Percentiles rank a stretch among this genome's conserved stretches.
These are phyloP conservation scores for Yarrowia sp. DNA, from an alignment of 805 yeast genomes.

Conservation along the genomic window DNA sequence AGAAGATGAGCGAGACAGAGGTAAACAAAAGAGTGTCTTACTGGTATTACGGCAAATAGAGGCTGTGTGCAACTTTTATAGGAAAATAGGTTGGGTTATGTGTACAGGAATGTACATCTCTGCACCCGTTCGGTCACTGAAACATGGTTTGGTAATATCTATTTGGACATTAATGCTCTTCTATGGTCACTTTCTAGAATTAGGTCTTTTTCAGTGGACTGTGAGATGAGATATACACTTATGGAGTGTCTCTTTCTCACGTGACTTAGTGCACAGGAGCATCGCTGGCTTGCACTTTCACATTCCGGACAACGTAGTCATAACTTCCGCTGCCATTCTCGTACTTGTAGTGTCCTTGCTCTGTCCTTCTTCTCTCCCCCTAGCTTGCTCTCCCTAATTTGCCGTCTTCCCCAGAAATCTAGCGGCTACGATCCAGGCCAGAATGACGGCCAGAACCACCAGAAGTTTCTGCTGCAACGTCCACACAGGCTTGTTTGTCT, in stretches of 20 bases:
- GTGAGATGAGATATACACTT: no score
- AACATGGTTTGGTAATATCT: neutral
- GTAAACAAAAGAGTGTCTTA: conserved; percentile 4
- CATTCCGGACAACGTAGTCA: no score
- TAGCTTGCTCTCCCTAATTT: conserved; percentile 5
- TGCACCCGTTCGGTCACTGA: neutral
- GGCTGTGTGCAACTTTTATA: neutral
- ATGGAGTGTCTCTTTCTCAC: no score
- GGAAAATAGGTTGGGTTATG: neutral
- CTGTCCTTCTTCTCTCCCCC: no score
- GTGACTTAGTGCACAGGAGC: no score
- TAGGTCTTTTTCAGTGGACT: neutral
- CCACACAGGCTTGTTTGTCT: conserved; percentile 8
- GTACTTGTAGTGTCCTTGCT: no score
- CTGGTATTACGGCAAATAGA: no score
- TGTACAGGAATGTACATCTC: neutral
- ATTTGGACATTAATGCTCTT: conserved; percentile 17
- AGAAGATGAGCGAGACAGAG: neutral
- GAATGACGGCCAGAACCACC: conserved; percentile 19
- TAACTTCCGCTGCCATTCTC: no score
- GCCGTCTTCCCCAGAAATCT: conserved; percentile 30
- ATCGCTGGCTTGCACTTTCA: no score
- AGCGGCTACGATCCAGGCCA: conserved; percentile 35
- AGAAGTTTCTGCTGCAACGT: conserved; percentile 19
- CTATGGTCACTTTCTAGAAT: conserved; percentile 11